Evolutionary conservation across 2,329 filamentous ascomycete genomes (phyloP).

Genomic region (Pyricularia grisea): DNA sequence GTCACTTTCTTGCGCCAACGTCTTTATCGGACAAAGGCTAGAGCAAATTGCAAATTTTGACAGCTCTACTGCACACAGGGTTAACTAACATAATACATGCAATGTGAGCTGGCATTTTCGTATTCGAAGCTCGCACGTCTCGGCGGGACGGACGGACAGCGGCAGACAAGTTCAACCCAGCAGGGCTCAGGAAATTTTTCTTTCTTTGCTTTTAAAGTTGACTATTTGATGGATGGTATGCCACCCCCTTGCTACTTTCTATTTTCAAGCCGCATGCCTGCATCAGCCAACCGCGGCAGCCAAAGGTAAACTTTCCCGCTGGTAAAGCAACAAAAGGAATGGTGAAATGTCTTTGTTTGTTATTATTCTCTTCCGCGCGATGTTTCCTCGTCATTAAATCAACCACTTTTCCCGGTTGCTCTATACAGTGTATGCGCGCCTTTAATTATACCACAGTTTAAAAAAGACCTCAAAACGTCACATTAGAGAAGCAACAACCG

Average conservation of each 20-base stretch:
- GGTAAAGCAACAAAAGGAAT: not conserved
- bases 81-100: not conserved
- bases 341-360: not conserved
- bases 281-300: not conserved
- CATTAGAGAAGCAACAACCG: not conserved
- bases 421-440: no score
- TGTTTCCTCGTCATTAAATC: not conserved
- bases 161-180: not conserved
- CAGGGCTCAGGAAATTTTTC: not conserved
- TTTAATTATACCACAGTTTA: not conserved
- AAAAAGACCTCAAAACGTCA: not conserved
- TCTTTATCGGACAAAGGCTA: not conserved
- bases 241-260: not conserved
- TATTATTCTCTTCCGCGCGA: not conserved
- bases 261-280: not conserved
- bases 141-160: not conserved
- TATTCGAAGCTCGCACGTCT: not conserved
- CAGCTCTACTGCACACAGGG: not conserved
- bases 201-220: not conserved
- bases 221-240: not conserved
- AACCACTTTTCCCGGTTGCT: not conserved
- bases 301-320: no score
- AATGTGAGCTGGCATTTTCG: not conserved
- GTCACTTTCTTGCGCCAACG: not conserved
- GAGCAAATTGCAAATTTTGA: not conserved